Evolutionary conservation across 805 yeast genomes (phyloP).

Genomic region (Schwanniomyces sp.): DNA sequence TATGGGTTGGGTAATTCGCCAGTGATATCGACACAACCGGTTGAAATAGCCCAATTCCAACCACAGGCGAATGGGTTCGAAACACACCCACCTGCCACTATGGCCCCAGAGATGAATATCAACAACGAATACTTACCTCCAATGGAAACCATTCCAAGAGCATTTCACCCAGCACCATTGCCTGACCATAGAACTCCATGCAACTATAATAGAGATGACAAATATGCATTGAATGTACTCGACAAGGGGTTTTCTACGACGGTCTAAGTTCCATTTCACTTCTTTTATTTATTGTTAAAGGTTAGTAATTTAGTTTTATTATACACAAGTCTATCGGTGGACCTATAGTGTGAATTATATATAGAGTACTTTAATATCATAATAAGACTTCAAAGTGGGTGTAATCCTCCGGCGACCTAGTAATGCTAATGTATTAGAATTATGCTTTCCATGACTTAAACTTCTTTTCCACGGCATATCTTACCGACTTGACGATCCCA

Average conservation of each 20-base stretch:
- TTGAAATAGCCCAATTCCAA: neutral
- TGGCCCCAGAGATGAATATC: neutral
- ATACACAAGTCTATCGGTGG: neutral
- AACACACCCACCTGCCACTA: neutral
- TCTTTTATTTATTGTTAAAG: neutral
- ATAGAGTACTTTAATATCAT: neutral
- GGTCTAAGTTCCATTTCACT: neutral
- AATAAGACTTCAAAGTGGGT: neutral
- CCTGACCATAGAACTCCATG: neutral
- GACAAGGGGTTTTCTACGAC: constrained; percentile 15
- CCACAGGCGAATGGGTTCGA: neutral
- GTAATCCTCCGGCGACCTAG: neutral
- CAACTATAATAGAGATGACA: constrained; percentile 11
- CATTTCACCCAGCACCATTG: neutral
- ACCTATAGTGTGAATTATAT: neutral
- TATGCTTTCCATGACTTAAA: constrained; percentile 18
- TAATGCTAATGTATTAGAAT: neutral
- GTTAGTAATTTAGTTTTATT: neutral
- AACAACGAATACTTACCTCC: neutral
- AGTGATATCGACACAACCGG: neutral
- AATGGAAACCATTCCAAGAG: neutral
- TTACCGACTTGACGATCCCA: constrained; percentile 67
- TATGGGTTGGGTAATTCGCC: neutral
- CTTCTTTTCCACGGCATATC: constrained; percentile 75
- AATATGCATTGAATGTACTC: constrained; percentile 15